These are phyloP conservation scores for Aspergillus puulaauensis DNA, from an alignment of 2,329 filamentous ascomycete genomes.

Conservation along the genomic window DNA sequence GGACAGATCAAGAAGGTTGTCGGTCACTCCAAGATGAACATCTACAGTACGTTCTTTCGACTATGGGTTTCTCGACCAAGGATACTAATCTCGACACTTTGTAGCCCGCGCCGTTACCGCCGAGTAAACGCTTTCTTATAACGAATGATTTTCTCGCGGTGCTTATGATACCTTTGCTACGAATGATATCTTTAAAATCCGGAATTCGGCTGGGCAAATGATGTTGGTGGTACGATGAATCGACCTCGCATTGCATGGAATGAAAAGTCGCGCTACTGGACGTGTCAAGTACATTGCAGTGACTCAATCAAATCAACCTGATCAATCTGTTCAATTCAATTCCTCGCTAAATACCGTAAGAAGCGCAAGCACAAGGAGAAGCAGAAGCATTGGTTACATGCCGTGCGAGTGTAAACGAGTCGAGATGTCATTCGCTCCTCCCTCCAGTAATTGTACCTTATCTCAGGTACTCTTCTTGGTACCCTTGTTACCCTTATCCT, in stretches of 20 bases:
- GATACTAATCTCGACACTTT: slow-evolving; percentile 10
- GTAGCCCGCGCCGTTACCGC: slow-evolving; percentile 46
- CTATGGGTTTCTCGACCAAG: not conserved
- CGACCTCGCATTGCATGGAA: slow-evolving; percentile 31
- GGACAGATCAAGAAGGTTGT: slow-evolving; percentile 98
- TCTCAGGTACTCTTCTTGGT: slow-evolving; percentile 15
- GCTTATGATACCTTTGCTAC: slow-evolving; percentile 35
- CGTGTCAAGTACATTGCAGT: slow-evolving; percentile 32
- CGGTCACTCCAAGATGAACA: slow-evolving; percentile 93
- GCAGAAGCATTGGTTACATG: not conserved
- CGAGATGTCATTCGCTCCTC: not conserved
- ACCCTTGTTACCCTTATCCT: slow-evolving; percentile 29
- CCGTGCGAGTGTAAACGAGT: not conserved
- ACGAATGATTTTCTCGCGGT: slow-evolving; percentile 36
- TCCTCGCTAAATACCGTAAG: not conserved
- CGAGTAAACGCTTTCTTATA: slow-evolving; percentile 40
- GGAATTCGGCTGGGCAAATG: slow-evolving; percentile 38
- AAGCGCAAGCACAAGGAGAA: not conserved
- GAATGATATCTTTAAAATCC: slow-evolving; percentile 40
- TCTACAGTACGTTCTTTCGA: slow-evolving; percentile 75
- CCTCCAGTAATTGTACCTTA: not conserved
- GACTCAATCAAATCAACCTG: slow-evolving; percentile 26
- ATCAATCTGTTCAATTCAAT: slow-evolving; percentile 22
- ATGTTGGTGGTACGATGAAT: slow-evolving; percentile 34
- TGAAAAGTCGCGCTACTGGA: slow-evolving; percentile 30